Percentiles rank a stretch among this genome's conserved stretches.
phyloP scores from a whole-genome alignment of 75 land plant species.

The Selaginella tamariscina region DNA sequence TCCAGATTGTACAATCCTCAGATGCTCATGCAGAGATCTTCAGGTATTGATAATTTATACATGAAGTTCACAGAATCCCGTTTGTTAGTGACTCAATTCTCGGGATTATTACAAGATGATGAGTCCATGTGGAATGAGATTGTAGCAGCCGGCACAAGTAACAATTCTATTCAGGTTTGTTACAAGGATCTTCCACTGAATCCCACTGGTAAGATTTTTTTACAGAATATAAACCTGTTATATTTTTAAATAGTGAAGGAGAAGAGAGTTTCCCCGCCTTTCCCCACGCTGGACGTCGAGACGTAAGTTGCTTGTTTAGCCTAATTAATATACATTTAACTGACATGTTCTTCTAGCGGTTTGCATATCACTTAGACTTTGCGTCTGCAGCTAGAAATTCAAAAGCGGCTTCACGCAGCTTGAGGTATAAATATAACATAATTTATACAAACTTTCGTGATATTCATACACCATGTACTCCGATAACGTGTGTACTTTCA shows the following conservation, averaged over 20 bases:
- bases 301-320: too few relatives aligned
- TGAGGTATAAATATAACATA: too few relatives aligned
- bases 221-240: neutral
- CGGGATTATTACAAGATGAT: neutral
- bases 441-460: too few relatives aligned
- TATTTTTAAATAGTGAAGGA: too few relatives aligned
- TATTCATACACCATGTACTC: too few relatives aligned
- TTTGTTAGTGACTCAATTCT: neutral
- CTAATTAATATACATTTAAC: too few relatives aligned
- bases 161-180: too few relatives aligned
- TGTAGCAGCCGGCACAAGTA: neutral
- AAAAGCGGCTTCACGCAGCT: slow-evolving; percentile 30
- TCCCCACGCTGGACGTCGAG: neutral
- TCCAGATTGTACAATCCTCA: too few relatives aligned
- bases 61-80: neutral
- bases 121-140: neutral
- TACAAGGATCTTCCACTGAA: slow-evolving; percentile 36
- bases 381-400: slow-evolving; percentile 24
- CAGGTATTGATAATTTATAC: too few relatives aligned
- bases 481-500: too few relatives aligned
- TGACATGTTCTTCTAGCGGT: slow-evolving; percentile 1
- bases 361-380: slow-evolving; percentile 24
- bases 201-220: slow-evolving; percentile 27
- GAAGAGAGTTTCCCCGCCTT: neutral
- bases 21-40: too few relatives aligned